A percentile compares a stretch with the other conserved stretches of the same genome.
Evolutionary conservation across 805 yeast genomes (phyloP).

Genomic region (Lachancea cidri): DNA sequence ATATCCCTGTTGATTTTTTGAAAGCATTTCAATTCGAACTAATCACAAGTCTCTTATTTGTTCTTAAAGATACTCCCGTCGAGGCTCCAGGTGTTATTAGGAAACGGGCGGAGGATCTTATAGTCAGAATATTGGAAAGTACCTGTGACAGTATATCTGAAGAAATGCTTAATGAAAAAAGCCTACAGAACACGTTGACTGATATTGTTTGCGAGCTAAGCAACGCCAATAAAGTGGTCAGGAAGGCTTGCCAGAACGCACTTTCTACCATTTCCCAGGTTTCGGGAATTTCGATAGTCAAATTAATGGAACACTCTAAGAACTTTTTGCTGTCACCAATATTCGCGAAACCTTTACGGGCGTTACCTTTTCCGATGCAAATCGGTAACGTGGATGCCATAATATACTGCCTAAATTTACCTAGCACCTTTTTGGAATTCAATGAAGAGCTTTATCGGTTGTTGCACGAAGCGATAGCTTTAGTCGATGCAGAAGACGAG

Average conservation of each 20-base stretch:
- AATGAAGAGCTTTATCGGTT: constrained; percentile 85
- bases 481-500: constrained; percentile 97
- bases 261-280: constrained; percentile 63
- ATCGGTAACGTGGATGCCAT: constrained; percentile 97
- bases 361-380: constrained; percentile 97
- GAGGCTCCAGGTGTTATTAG: constrained; percentile 83
- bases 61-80: constrained; percentile 80
- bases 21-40: constrained; percentile 76
- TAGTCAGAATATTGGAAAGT: constrained; percentile 54
- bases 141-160: constrained; percentile 62
- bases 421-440: constrained; percentile 74
- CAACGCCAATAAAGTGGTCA: constrained; percentile 76
- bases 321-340: constrained; percentile 83
- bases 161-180: constrained; percentile 56
- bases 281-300: constrained; percentile 62
- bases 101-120: constrained; percentile 62
- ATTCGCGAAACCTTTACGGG: constrained; percentile 93
- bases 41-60: constrained; percentile 81
- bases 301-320: constrained; percentile 78
- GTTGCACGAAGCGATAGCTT: constrained; percentile 82
- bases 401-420: constrained; percentile 80
- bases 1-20: constrained; percentile 68
- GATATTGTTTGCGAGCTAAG: constrained; percentile 89
- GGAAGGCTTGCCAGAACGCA: constrained; percentile 75
- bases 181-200: constrained; percentile 78